Percentiles rank a stretch among this genome's conserved stretches.
Conservation (phyloP, 768 basidiomycete species). For the Suillus hirtellus region DNA sequence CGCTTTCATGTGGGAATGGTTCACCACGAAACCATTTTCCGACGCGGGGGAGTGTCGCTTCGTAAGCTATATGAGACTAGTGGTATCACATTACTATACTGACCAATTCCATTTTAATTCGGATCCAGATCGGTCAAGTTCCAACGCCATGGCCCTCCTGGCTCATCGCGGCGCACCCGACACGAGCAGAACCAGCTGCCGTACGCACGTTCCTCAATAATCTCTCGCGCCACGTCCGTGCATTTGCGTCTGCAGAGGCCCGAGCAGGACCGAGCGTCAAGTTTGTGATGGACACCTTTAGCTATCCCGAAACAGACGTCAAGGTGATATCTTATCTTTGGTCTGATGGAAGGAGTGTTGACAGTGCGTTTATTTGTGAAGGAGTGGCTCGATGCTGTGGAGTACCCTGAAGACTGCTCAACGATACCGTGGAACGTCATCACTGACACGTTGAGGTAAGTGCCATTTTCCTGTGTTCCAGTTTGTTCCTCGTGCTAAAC, state of each 20-base stretch:
- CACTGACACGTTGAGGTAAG: constrained; percentile 68
- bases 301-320: constrained; percentile 82
- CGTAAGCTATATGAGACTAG: constrained; percentile 48
- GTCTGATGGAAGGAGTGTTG: not conserved
- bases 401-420: constrained; percentile 67
- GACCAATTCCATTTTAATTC: not conserved
- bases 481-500: constrained; percentile 10
- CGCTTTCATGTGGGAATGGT: constrained; percentile 97
- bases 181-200: constrained; percentile 50
- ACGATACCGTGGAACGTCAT: constrained; percentile 67
- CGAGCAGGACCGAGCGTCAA: constrained; percentile 61
- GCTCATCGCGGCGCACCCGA: constrained; percentile 87
- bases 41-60: constrained; percentile 81
- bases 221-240: constrained; percentile 64
- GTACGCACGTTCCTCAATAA: constrained; percentile 60
- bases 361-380: constrained; percentile 26
- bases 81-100: not conserved
- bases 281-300: constrained; percentile 78
- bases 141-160: constrained; percentile 98
- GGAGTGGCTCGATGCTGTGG: constrained; percentile 84
- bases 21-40: constrained; percentile 79
- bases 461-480: constrained; percentile 7
- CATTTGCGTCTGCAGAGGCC: constrained; percentile 61
- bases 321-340: constrained; percentile 41
- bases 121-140: constrained; percentile 70